Evolutionary conservation across 2,329 filamentous ascomycete species (phyloP).

Genomic region (Ophiostoma australiae): DNA sequence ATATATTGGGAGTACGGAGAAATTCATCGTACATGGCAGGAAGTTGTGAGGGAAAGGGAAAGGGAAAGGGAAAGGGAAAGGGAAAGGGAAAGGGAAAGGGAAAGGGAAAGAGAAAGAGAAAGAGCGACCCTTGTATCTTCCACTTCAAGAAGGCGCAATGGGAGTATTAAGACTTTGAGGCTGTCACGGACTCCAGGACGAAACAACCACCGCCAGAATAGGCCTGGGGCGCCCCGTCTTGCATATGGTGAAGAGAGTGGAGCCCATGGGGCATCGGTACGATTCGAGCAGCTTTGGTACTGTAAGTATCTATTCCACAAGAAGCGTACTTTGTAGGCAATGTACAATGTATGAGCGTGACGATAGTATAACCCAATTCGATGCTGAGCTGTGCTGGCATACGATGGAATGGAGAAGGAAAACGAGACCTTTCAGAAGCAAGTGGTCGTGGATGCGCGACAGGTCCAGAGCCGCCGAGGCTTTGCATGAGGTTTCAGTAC

Average conservation of each 20-base stretch:
- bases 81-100: too few species aligned
- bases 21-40: too few species aligned
- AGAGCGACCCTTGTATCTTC: neutral
- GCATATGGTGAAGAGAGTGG: constrained; percentile 2
- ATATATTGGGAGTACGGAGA: constrained; percentile 5
- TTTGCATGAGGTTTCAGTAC: neutral
- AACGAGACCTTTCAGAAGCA: too few species aligned
- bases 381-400: too few species aligned
- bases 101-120: neutral
- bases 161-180: constrained; percentile 8
- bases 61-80: too few species aligned
- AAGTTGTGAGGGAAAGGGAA: neutral
- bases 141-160: constrained; percentile 14
- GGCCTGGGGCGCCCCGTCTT: constrained; percentile 13
- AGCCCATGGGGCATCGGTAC: neutral
- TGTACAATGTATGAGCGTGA: too few species aligned
- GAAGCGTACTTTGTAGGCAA: too few species aligned
- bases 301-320: neutral
- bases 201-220: constrained; percentile 22
- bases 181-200: constrained; percentile 23
- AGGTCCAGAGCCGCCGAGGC: neutral
- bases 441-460: neutral
- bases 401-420: too few species aligned
- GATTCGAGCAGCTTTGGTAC: neutral
- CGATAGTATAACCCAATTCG: too few species aligned